Evolutionary conservation across 106 monocot genomes (phyloP).

Genomic region (Acanthochlamys bracteata): DNA sequence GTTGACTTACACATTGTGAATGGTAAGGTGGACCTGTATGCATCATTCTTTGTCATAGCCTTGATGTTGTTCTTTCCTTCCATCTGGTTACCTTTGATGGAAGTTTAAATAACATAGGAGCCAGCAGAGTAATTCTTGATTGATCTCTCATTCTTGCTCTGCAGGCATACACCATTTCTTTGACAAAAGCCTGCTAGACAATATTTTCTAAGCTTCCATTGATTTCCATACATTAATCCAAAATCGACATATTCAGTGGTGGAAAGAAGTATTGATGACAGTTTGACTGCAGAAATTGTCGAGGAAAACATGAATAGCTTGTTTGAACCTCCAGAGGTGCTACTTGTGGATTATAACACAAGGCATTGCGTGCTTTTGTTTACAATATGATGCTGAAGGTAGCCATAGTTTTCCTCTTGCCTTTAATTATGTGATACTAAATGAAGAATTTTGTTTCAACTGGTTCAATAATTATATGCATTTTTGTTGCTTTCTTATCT

Average conservation of each 20-base stretch:
- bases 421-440: background rate
- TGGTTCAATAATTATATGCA: background rate
- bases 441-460: background rate
- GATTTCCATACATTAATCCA: conserved; percentile 91
- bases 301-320: conserved; percentile 69
- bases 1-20: no score
- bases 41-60: no score
- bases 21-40: no score
- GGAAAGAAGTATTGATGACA: conserved; percentile 73
- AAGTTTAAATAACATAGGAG: no score
- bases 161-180: conserved; percentile 97
- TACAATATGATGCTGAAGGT: background rate
- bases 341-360: background rate
- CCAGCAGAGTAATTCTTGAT: background rate
- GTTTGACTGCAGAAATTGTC: conserved; percentile 43
- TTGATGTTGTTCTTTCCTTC: no score
- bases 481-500: background rate
- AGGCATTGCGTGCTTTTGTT: background rate
- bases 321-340: conserved; percentile 94
- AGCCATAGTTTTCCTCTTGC: no score
- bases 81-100: no score
- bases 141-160: background rate
- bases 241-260: conserved; percentile 44
- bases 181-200: conserved; percentile 86
- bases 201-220: conserved; percentile 90